Base-by-base conservation (phyloP, 148 eudicot species). In the Silene latifolia region DNA sequence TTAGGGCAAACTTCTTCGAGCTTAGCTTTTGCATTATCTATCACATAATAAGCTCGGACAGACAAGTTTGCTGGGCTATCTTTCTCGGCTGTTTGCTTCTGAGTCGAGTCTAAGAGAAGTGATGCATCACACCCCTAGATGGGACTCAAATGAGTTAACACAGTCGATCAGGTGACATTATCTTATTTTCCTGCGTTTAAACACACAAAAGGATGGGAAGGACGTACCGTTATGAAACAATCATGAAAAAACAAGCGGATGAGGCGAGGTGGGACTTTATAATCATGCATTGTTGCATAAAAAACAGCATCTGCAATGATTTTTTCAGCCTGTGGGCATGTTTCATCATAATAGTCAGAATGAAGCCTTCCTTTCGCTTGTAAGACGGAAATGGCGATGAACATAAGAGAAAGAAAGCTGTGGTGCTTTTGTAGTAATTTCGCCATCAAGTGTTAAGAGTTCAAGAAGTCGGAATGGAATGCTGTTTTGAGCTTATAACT, bases 61-160 rank as follows among this genome's bases (percentile, higher is more conserved):
- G 91, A 85, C n/a, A 78, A 29, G 69, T 87, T 89, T 4, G 88
- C 88, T n/a, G 83, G 86, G 1, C 86, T 90, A 72, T 89, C 90
- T 63, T 89, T 89, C 81, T 89, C 93, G 8, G 54, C 54, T 48
- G 8, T 11, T 9, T 48, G 10, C 54, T 48, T 48, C 15, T 48
- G 75, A 20, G 86, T 80, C 3, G 90, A 86, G 81, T 89, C 89
- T 58, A 89, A 59, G 42, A 89, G 47, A 20, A 89, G 73, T 2
- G 90, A 86, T n/a, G 90, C 93, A 80, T 89, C 93, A 77, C 93
- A 89, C 32, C 93, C 93, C 93, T 89, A 46, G 12, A 71, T n/a
- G 6, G 6, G 7, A 48, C 13, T 10, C 35, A 0, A 0, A 27
- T 3, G 29, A 27, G 29, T 27, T 27, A 27, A 27, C 29, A 27